Evolutionary conservation across 805 yeast genomes (phyloP).

Genomic region (Lipomyces kockii): DNA sequence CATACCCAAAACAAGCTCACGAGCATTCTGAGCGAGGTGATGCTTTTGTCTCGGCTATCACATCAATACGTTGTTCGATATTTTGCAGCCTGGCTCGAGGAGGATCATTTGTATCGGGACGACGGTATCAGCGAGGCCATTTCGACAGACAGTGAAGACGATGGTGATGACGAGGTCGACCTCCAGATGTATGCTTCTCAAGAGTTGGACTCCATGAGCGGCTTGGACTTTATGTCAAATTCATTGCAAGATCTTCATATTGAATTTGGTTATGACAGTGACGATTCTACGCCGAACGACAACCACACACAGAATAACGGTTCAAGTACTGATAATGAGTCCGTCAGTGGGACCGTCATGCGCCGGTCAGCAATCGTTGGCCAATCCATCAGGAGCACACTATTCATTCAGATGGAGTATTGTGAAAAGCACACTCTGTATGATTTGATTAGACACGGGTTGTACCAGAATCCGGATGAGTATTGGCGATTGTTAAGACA

Average conservation of each 20-base stretch:
- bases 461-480: constrained; percentile 71
- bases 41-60: constrained; percentile 85
- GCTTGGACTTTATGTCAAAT: constrained; percentile 36
- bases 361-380: background rate
- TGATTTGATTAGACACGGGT: constrained; percentile 79
- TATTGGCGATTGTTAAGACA: constrained; percentile 92
- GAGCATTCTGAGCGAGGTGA: constrained; percentile 84
- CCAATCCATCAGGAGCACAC: constrained; percentile 48
- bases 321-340: constrained; percentile 13
- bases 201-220: constrained; percentile 32
- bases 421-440: constrained; percentile 91
- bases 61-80: constrained; percentile 96
- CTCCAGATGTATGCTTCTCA: constrained; percentile 27
- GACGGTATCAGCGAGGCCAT: constrained; percentile 47
- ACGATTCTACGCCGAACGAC: constrained; percentile 24
- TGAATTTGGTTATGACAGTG: constrained; percentile 44
- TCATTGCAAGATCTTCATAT: constrained; percentile 40
- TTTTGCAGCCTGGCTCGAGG: constrained; percentile 97
- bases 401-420: constrained; percentile 97
- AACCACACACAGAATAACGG: constrained; percentile 6
- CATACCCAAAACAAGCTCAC: constrained; percentile 81
- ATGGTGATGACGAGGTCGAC: constrained; percentile 38
- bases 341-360: constrained; percentile 15
- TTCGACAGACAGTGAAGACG: constrained; percentile 40
- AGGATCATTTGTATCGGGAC: constrained; percentile 51